A percentile compares a stretch with the other conserved stretches of the same genome.
phyloP scores from a whole-genome alignment of 2,329 filamentous ascomycete genomes.

The Mollisia scopiformis region DNA sequence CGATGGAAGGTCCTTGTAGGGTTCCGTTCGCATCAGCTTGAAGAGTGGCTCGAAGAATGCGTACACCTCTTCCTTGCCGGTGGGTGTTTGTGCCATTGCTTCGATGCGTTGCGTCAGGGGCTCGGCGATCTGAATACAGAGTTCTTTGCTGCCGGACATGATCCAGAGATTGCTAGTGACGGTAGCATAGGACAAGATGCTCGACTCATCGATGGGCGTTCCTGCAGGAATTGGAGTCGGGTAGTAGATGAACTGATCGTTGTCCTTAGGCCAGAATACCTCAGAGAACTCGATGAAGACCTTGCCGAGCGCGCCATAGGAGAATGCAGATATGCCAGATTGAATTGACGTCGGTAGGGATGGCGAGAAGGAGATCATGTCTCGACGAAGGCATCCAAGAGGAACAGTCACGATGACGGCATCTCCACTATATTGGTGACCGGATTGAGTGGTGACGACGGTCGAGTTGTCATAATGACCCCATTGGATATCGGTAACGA shows the following conservation, averaged over 20 bases:
- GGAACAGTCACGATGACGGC: conserved; percentile 44
- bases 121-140: conserved; percentile 47
- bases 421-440: conserved; percentile 37
- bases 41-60: conserved; percentile 48
- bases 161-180: conserved; percentile 48
- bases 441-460: conserved; percentile 29
- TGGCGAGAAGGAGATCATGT: conserved; percentile 44
- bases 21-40: conserved; percentile 46
- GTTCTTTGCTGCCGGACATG: conserved; percentile 45
- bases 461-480: conserved; percentile 35
- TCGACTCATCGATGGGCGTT: conserved; percentile 36
- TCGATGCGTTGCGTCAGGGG: conserved; percentile 48
- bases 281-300: conserved; percentile 47
- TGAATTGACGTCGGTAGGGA: conserved; percentile 41
- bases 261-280: conserved; percentile 48
- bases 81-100: conserved; percentile 40
- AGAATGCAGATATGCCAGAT: conserved; percentile 40
- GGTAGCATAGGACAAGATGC: conserved; percentile 46
- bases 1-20: conserved; percentile 45
- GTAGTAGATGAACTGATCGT: conserved; percentile 49
- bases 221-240: conserved; percentile 40
- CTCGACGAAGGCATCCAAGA: conserved; percentile 42
- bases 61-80: conserved; percentile 36
- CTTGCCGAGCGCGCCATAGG: conserved; percentile 46
- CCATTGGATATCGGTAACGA: conserved; percentile 44